Conservation (phyloP, 768 basidiomycete genomes). For the Pisolithus orientalis region DNA sequence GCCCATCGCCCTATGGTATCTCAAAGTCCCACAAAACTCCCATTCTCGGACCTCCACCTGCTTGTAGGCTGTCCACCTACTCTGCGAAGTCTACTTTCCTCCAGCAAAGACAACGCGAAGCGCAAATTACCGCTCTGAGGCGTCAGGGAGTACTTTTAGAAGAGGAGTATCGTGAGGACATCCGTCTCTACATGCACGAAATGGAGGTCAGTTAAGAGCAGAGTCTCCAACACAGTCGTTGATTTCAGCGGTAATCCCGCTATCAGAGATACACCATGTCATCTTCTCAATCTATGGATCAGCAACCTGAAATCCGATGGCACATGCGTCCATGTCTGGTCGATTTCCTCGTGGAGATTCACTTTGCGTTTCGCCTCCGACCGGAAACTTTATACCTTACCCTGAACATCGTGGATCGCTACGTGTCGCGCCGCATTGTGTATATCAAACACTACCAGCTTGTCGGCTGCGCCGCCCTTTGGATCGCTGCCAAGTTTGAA, state of each 20-base stretch:
- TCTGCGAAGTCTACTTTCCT: conserved; percentile 53
- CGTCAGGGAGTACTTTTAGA: conserved; percentile 77
- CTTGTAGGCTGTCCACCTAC: conserved; percentile 57
- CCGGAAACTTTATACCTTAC: conserved; percentile 98
- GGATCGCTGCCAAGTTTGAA: conserved; percentile 99
- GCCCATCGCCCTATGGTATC: conserved; percentile 76
- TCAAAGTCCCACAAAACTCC: conserved; percentile 60
- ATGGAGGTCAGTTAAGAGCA: conserved; percentile 79
- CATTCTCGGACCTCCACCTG: conserved; percentile 38
- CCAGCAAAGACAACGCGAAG: conserved; percentile 64
- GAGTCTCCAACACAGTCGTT: not conserved
- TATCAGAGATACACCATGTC: conserved; percentile 77
- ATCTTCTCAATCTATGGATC: conserved; percentile 95
- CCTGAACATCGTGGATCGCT: conserved; percentile 98
- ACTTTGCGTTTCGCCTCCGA: conserved; percentile 94
- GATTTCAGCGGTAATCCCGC: conserved; percentile 1
- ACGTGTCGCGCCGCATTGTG: conserved; percentile 96
- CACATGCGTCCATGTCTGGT: conserved; percentile 98
- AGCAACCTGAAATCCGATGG: conserved; percentile 98
- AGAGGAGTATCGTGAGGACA: conserved; percentile 94
- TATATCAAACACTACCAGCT: conserved; percentile 99
- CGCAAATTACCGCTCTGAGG: conserved; percentile 62
- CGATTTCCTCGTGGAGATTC: conserved; percentile 98
- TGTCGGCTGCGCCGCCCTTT: conserved; percentile 95
- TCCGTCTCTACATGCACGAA: conserved; percentile 89